These are phyloP conservation scores for Penicillium sumatraense DNA, from an alignment of 2,329 filamentous ascomycete genomes.

Conservation along the genomic window DNA sequence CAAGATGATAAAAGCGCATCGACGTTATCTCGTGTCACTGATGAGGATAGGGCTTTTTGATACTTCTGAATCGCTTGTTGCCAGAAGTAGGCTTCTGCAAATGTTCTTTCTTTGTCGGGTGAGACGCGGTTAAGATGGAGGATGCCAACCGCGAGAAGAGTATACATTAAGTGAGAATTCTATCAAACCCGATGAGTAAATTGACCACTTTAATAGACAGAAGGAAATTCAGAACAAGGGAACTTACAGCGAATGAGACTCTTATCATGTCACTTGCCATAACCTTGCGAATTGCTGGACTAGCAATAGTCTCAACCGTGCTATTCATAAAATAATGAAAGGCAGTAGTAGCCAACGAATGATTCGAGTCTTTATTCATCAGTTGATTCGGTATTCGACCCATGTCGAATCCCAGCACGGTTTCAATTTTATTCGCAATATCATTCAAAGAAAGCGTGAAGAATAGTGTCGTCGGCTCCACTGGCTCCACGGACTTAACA, in stretches of 20 bases:
- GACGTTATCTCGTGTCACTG: constrained; percentile 25
- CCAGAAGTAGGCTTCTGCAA: constrained; percentile 37
- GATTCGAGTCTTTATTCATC: not conserved
- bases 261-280: constrained; percentile 32
- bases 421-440: constrained; percentile 17
- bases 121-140: constrained; percentile 32
- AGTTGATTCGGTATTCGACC: not conserved
- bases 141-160: constrained; percentile 32
- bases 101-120: constrained; percentile 20
- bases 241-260: constrained; percentile 28
- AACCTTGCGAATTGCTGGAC: constrained; percentile 19
- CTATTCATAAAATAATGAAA: constrained; percentile 28
- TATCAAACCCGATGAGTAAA: constrained; percentile 4
- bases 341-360: constrained; percentile 15
- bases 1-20: constrained; percentile 35
- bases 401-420: constrained; percentile 7
- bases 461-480: not conserved
- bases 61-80: constrained; percentile 32
- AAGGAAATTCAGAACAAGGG: no score
- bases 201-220: not conserved
- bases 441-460: constrained; percentile 24
- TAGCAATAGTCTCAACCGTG: constrained; percentile 17
- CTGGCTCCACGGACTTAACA: not conserved
- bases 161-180: constrained; percentile 37
- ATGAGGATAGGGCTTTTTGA: constrained; percentile 26